Conservation (phyloP, 495 filamentous ascomycete genomes). For the Hypoxylon intermedium region DNA sequence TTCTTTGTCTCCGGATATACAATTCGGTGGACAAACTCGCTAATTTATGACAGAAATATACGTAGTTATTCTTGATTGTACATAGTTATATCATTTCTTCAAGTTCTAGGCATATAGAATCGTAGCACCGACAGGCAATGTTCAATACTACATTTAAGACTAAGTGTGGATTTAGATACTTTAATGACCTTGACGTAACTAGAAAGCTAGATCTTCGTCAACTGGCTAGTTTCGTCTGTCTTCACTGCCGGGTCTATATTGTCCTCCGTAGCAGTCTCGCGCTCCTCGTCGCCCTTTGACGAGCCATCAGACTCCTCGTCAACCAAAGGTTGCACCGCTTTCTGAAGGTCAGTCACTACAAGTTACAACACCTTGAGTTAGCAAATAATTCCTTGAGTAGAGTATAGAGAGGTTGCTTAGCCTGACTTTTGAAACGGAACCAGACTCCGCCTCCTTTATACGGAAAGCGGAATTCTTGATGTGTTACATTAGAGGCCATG, state of each 20-base stretch:
- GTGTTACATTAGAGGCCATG: conserved; percentile 11
- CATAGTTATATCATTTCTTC: no score
- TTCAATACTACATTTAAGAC: no score
- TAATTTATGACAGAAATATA: no score
- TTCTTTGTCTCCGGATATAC: no score
- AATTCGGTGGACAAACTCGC: no score
- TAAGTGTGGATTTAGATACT: no score
- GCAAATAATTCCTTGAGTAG: not conserved
- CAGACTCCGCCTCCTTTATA: conserved; percentile 10
- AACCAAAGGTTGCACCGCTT: conserved; percentile 7
- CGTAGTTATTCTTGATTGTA: no score
- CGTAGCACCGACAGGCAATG: no score
- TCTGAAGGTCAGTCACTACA: conserved; percentile 15
- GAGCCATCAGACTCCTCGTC: not conserved
- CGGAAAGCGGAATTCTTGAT: conserved; percentile 11
- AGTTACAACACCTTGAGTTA: not conserved
- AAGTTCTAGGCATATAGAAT: no score
- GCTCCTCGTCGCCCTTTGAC: not conserved
- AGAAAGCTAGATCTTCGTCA: not conserved
- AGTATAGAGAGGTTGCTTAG: not conserved
- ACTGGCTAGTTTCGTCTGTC: not conserved
- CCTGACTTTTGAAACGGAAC: conserved; percentile 22
- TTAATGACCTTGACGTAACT: not conserved
- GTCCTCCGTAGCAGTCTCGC: not conserved
- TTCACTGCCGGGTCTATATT: not conserved